A percentile compares a stretch with the other conserved stretches of the same genome.
Evolutionary conservation across 768 basidiomycete species (phyloP).

Genomic region (Phallus indusiatus): DNA sequence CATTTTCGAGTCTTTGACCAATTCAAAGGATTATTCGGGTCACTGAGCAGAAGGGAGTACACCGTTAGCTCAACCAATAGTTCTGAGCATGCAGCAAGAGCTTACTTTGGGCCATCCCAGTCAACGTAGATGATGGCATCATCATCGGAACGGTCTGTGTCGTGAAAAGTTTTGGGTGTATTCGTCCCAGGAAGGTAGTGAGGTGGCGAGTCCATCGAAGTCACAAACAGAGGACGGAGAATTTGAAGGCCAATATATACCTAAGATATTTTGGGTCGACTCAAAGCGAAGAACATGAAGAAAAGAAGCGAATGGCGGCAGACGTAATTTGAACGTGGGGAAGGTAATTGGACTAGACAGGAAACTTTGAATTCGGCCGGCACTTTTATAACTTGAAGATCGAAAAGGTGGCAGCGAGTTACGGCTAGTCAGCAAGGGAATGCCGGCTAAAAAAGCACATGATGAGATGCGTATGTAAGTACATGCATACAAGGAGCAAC

Average conservation of each 20-base stretch:
- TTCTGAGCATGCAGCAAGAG: not conserved
- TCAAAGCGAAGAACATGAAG: not conserved
- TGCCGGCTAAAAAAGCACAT: not conserved
- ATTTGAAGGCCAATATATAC: not conserved
- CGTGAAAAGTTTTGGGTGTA: not conserved
- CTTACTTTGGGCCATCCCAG: slow-evolving; percentile 5
- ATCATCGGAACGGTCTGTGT: not conserved
- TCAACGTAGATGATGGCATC: not conserved
- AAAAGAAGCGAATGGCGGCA: not conserved
- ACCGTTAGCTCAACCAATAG: not conserved
- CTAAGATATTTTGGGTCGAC: not conserved
- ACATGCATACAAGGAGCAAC: no score
- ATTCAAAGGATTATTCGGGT: slow-evolving; percentile 49
- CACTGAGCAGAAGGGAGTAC: slow-evolving; percentile 14
- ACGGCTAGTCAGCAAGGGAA: not conserved
- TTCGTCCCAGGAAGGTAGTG: not conserved
- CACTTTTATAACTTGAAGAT: not conserved
- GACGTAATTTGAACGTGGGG: not conserved
- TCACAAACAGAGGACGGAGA: not conserved
- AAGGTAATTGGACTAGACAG: not conserved
- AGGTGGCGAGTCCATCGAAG: not conserved
- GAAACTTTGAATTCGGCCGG: not conserved
- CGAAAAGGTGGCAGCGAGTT: not conserved
- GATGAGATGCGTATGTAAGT: not conserved
- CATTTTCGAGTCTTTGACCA: slow-evolving; percentile 40